Conservation (phyloP, 2,329 filamentous ascomycete species). For the Fusarium tanahbumbuense region DNA sequence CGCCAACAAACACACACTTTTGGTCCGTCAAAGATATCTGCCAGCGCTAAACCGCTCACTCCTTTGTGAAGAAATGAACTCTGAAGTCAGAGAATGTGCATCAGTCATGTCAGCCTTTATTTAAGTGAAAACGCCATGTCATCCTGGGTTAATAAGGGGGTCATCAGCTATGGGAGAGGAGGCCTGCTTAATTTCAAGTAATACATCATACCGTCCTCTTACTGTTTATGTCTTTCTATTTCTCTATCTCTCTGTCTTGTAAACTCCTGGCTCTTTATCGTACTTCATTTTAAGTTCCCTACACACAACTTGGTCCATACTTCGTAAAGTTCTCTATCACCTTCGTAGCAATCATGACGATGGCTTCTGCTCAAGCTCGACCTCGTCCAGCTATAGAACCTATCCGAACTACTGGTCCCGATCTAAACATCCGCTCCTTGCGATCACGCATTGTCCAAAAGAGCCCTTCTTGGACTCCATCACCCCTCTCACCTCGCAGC, state of each 20-base stretch:
- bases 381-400: constrained; percentile 40
- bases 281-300: neutral
- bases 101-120: constrained; percentile 27
- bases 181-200: neutral
- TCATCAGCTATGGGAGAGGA: constrained; percentile 4
- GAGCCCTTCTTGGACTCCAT: constrained; percentile 39
- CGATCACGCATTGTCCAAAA: constrained; percentile 32
- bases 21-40: constrained; percentile 24
- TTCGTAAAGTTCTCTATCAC: constrained; percentile 10
- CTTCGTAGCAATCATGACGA: constrained; percentile 29
- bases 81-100: constrained; percentile 29
- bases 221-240: neutral
- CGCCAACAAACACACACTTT: constrained; percentile 40
- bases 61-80: constrained; percentile 10
- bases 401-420: constrained; percentile 38
- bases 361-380: constrained; percentile 28
- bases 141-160: constrained; percentile 37
- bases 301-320: neutral
- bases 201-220: neutral
- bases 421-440: constrained; percentile 20
- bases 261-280: neutral
- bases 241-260: neutral
- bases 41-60: constrained; percentile 32
- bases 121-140: constrained; percentile 35
- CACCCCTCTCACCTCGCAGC: constrained; percentile 38